These are phyloP conservation scores for Annulohypoxylon moriforme DNA, from an alignment of 495 filamentous ascomycete species.

Conservation along the genomic window DNA sequence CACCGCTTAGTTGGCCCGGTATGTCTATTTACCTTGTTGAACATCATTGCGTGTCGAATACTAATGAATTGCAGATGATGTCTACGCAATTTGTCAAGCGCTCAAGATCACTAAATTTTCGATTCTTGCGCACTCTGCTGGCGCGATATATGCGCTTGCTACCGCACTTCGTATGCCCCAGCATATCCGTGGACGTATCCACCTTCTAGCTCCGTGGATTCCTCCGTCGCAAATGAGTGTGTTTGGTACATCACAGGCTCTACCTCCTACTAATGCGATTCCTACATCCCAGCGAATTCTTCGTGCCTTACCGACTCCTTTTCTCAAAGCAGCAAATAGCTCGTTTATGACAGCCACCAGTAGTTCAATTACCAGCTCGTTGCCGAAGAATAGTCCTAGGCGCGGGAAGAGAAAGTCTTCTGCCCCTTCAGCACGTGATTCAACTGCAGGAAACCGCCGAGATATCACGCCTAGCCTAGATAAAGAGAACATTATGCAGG, in stretches of 20 bases:
- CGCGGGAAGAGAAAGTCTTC: conserved; percentile 68
- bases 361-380: conserved; percentile 84
- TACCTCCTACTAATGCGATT: conserved; percentile 82
- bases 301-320: conserved; percentile 87
- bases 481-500: conserved; percentile 56
- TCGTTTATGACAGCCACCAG: conserved; percentile 94
- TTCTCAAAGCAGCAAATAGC: conserved; percentile 93
- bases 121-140: conserved; percentile 96
- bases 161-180: conserved; percentile 96
- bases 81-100: conserved; percentile 91
- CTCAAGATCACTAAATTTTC: conserved; percentile 97
- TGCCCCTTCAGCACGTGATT: conserved; percentile 50
- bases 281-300: conserved; percentile 93
- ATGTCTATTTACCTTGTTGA: conserved; percentile 50
- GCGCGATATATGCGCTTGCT: conserved; percentile 96
- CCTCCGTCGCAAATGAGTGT: conserved; percentile 95
- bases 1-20: conserved; percentile 95
- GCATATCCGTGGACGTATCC: conserved; percentile 93
- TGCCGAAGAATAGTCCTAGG: conserved; percentile 75
- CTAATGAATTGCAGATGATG: conserved; percentile 74
- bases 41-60: conserved; percentile 23
- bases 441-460: conserved; percentile 45
- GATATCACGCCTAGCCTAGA: conserved; percentile 48
- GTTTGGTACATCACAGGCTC: conserved; percentile 77
- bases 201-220: conserved; percentile 97